Percentiles rank a stretch among this genome's conserved stretches.
Evolutionary conservation across 2,329 filamentous ascomycete genomes (phyloP).

Genomic region (Verticillium zaregamsianum): DNA sequence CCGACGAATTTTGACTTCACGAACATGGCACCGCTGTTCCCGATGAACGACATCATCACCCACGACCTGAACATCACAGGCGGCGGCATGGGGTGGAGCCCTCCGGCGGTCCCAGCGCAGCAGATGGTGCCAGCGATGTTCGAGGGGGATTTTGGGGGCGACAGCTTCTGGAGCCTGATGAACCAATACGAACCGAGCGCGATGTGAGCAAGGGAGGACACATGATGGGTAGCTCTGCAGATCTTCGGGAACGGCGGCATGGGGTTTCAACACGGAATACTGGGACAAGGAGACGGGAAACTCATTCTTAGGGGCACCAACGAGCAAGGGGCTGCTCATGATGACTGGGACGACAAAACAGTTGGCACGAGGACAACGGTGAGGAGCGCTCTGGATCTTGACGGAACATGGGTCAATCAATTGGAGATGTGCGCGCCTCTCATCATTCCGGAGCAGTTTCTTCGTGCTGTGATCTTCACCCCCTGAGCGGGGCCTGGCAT

Average conservation of each 20-base stretch:
- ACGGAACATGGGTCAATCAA: background rate
- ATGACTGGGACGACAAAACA: background rate
- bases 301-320: too few species aligned
- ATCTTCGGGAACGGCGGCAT: background rate
- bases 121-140: slow-evolving; percentile 40
- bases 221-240: background rate
- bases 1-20: slow-evolving; percentile 45
- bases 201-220: slow-evolving; percentile 6
- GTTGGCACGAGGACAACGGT: background rate
- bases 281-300: background rate
- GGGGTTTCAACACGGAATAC: background rate
- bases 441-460: background rate
- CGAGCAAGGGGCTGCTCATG: background rate
- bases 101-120: slow-evolving; percentile 15
- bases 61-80: slow-evolving; percentile 48
- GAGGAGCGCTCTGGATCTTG: background rate
- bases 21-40: slow-evolving; percentile 50
- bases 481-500: background rate
- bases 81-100: slow-evolving; percentile 16
- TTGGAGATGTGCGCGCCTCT: background rate
- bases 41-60: slow-evolving; percentile 53
- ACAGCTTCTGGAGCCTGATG: slow-evolving; percentile 53
- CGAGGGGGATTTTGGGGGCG: slow-evolving; percentile 49
- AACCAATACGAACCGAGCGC: slow-evolving; percentile 40
- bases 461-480: background rate